Base-by-base conservation (phyloP, 1,139 yeast species). In the Zygosaccharomyces pseudobailii region DNA sequence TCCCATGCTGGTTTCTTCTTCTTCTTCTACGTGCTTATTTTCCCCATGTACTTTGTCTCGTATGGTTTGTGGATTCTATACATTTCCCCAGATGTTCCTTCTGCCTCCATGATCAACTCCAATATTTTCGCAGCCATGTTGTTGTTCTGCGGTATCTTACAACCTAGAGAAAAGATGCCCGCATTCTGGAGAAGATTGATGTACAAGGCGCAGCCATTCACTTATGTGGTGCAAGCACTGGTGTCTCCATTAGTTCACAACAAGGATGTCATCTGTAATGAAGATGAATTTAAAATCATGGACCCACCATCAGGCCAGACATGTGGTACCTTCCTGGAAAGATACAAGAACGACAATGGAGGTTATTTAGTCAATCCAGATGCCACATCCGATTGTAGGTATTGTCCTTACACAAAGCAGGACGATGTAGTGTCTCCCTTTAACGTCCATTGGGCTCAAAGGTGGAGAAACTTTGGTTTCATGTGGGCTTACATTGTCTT, bases 391-490 rank as follows among this genome's bases (percentile, higher is more conserved):
- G 47, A 56, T 36, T 79, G 84, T 60, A 56, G 66, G 25, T 78
- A 69, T 59, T 79, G 84, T 60, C 69, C 72, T 42, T 73, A 68
- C 61, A 61, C 70, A 7, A 62, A 64, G 40, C 76, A 71, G 47
- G 75, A 73, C 55, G 66, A 74, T 52, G 75, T 71, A 61, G 68
- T 73, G 42, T 61, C 56, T 8, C 68, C 71, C 44, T 67, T 68
- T 53, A 71, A 70, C 49, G 70, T 73, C 50, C 62, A 66, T 24
- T 73, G 74, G 62, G 51, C 52, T 24, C 64, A 75, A 57, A 71
- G 78, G 58, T 80, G 86, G 86, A 71, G 84, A 57, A 75, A 81
- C 62, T 72, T 76, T 59, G 86, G 85, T 45, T 71, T 80, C 53
- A 70, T 78, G 63, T 66, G 75, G 66, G 75, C 70, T 33, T 80